These are phyloP conservation scores for Dujonia santamariae DNA, from an alignment of 1,139 yeast species.

Conservation along the genomic window DNA sequence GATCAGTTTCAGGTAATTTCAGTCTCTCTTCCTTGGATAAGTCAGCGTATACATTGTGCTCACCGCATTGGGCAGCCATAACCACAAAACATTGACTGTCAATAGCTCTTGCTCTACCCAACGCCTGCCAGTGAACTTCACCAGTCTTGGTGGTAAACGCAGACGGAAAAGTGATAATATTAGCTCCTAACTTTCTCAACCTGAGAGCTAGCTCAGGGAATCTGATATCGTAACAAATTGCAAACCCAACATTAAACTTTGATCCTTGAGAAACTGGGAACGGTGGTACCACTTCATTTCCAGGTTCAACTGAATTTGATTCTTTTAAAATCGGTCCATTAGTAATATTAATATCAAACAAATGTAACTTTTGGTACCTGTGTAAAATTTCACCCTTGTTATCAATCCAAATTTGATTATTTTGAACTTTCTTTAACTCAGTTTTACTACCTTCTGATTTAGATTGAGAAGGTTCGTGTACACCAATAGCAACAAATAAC, in stretches of 20 bases:
- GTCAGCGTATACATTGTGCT: conserved; percentile 51
- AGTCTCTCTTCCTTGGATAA: conserved; percentile 25
- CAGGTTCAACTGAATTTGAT: conserved; percentile 80
- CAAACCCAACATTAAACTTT: conserved; percentile 63
- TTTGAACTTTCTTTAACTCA: conserved; percentile 47
- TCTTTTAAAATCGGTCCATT: conserved; percentile 75
- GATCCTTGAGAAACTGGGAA: conserved; percentile 26
- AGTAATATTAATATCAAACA: conserved; percentile 83
- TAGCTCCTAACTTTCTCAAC: conserved; percentile 70
- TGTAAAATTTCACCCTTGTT: conserved; percentile 60
- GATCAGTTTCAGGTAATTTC: conserved; percentile 16
- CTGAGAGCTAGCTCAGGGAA: conserved; percentile 79
- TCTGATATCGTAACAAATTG: conserved; percentile 83
- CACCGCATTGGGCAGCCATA: conserved; percentile 90
- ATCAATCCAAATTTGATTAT: conserved; percentile 70
- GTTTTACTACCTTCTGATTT: conserved; percentile 12
- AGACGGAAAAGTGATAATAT: conserved; percentile 77
- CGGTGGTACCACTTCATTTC: conserved; percentile 52
- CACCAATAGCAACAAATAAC: conserved; percentile 54
- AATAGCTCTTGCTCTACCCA: conserved; percentile 81
- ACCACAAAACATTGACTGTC: conserved; percentile 86
- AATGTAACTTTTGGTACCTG: conserved; percentile 79
- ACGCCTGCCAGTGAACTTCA: conserved; percentile 79
- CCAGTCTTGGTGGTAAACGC: conserved; percentile 94
- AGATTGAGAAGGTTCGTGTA: conserved; percentile 66